phyloP scores from a whole-genome alignment of 1,284 basidiomycete genomes.

The Rhodotorula sp. region DNA sequence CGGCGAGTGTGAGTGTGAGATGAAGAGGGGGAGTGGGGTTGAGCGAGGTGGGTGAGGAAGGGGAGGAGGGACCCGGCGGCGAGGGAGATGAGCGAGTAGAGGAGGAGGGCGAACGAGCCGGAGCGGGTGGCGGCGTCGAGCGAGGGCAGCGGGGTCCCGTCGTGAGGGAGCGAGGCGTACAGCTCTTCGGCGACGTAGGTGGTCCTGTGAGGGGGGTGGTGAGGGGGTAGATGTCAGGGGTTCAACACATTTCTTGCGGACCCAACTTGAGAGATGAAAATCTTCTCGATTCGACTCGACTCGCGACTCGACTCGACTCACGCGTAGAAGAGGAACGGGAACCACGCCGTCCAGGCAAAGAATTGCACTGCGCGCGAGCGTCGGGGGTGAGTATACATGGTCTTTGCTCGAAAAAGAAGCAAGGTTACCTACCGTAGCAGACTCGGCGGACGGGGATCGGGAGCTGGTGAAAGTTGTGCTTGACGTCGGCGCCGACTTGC shows the following conservation, averaged over 20 bases:
- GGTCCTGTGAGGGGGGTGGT: no score
- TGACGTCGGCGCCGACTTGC: conserved; percentile 57
- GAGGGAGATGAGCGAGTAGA: conserved; percentile 69
- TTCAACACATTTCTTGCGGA: no score
- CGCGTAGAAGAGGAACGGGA: conserved; percentile 78
- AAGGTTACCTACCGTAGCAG: conserved; percentile 63
- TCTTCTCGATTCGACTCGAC: no score
- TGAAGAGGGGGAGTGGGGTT: conserved; percentile 62
- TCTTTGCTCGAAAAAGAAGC: background rate
- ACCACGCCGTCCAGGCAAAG: conserved; percentile 66
- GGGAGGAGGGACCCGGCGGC: conserved; percentile 69
- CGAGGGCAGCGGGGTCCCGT: conserved; percentile 49
- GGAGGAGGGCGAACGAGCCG: conserved; percentile 79
- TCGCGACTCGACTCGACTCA: no score
- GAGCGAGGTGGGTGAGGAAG: conserved; percentile 59
- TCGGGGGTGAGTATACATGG: no score
- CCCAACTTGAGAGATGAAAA: no score
- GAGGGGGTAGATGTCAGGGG: no score
- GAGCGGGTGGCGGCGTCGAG: conserved; percentile 68
- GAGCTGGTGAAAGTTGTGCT: conserved; percentile 64
- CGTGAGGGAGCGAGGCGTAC: conserved; percentile 49
- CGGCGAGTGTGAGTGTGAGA: conserved; percentile 51
- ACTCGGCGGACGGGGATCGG: conserved; percentile 75
- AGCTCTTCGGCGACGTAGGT: conserved; percentile 43
- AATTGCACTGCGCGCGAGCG: conserved; percentile 52